phyloP scores from a whole-genome alignment of 768 basidiomycete species.

The Agrocybe pediades region DNA sequence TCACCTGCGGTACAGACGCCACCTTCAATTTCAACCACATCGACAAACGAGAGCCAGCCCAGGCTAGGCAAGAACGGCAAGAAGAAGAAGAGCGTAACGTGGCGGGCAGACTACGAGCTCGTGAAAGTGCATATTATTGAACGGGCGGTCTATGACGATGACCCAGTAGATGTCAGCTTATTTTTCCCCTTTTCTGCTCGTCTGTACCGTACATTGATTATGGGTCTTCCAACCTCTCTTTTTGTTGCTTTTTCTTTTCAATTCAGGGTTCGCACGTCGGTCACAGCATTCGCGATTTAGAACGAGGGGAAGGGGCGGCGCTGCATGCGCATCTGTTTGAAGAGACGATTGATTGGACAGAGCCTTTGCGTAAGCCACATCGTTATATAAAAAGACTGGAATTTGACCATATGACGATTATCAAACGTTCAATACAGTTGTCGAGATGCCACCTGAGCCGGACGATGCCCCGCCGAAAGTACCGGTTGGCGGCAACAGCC shows the following conservation, averaged over 20 bases:
- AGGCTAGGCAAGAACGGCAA: constrained; percentile 45
- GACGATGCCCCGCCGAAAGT: constrained; percentile 49
- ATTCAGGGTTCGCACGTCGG: constrained; percentile 70
- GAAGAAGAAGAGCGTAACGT: constrained; percentile 79
- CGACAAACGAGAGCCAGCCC: constrained; percentile 30
- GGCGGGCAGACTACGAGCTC: constrained; percentile 75
- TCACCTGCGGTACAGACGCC: constrained; percentile 67
- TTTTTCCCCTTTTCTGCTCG: constrained; percentile 37
- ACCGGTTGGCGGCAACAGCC: constrained; percentile 65
- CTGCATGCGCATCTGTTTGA: constrained; percentile 83
- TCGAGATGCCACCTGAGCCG: constrained; percentile 64
- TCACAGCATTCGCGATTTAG: constrained; percentile 82
- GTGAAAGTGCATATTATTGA: constrained; percentile 81
- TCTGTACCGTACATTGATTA: constrained; percentile 56
- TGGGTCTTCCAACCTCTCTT: constrained; percentile 29
- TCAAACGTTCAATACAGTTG: constrained; percentile 36
- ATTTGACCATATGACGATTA: background rate
- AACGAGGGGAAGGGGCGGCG: constrained; percentile 85
- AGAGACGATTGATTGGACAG: constrained; percentile 85
- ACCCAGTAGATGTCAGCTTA: constrained; percentile 80
- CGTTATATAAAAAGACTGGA: background rate
- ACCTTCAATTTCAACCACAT: constrained; percentile 37
- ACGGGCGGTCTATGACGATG: constrained; percentile 87
- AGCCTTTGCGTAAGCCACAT: constrained; percentile 73
- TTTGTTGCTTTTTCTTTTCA: constrained; percentile 33